These are phyloP conservation scores for Metschnikowia drakensbergensis DNA, from an alignment of 805 yeast species.

Conservation along the genomic window DNA sequence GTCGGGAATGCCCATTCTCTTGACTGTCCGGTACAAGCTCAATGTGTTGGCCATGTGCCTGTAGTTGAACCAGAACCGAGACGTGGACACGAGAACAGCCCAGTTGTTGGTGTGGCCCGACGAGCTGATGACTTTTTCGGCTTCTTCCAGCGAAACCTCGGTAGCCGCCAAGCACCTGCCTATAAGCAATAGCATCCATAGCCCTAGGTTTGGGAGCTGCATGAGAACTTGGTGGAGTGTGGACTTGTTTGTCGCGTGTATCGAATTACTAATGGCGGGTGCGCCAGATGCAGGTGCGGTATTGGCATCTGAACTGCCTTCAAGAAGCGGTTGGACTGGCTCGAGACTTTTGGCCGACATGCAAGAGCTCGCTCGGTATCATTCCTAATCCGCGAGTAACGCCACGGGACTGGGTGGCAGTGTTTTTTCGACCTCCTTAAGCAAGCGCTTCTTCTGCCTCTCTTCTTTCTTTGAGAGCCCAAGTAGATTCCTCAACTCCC, in stretches of 20 bases:
- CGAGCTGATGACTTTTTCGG: slow-evolving; percentile 21
- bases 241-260: background rate
- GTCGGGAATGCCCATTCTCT: slow-evolving; percentile 94
- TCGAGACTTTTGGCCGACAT: too few species aligned
- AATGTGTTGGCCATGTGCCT: slow-evolving; percentile 96
- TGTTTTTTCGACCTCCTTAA: background rate
- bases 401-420: background rate
- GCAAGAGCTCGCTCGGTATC: too few species aligned
- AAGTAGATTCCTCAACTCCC: slow-evolving; percentile 29
- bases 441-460: background rate
- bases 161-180: background rate
- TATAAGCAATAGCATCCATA: background rate
- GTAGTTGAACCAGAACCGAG: slow-evolving; percentile 97
- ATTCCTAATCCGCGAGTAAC: too few species aligned
- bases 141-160: background rate
- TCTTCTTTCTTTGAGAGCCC: slow-evolving; percentile 19
- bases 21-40: slow-evolving; percentile 92
- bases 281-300: too few species aligned
- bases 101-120: slow-evolving; percentile 61
- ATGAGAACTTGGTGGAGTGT: background rate
- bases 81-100: slow-evolving; percentile 93
- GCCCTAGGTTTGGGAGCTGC: background rate
- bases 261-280: background rate
- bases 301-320: too few species aligned
- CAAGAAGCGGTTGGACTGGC: too few species aligned